Conservation (phyloP, 192 early-diverging fungal species). For the Coemansia furcata region DNA sequence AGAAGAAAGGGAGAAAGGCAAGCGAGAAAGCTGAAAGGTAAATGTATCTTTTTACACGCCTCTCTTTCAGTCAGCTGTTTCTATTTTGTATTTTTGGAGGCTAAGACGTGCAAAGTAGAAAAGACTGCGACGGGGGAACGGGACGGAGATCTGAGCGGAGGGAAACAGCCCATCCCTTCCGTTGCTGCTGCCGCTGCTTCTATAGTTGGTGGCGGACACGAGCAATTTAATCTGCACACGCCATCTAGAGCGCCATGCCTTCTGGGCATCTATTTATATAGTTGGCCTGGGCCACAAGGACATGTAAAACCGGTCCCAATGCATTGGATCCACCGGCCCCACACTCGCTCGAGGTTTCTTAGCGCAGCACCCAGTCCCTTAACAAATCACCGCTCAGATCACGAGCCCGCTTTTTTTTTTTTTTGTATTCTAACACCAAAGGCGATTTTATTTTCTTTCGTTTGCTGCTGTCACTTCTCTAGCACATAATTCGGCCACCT, state of each 20-base stretch:
- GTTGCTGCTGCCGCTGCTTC: background rate
- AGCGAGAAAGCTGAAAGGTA: too few species aligned
- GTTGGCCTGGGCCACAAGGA: background rate
- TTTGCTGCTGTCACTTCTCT: background rate
- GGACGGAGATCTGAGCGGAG: background rate
- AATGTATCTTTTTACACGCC: background rate
- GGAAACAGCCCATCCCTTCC: background rate
- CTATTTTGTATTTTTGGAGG: background rate
- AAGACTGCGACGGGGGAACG: background rate
- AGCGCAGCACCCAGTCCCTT: background rate
- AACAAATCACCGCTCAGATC: background rate
- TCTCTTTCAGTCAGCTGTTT: background rate
- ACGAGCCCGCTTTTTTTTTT: background rate
- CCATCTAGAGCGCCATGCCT: background rate
- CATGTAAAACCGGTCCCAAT: background rate
- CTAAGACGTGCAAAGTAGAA: background rate
- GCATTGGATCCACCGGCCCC: background rate
- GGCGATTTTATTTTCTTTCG: background rate
- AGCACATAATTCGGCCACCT: background rate
- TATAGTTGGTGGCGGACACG: background rate
- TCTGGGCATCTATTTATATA: background rate
- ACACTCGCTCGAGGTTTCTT: background rate
- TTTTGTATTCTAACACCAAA: background rate
- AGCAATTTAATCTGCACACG: conserved; percentile 3
- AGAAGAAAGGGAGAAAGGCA: background rate